A percentile compares a stretch with the other conserved stretches of the same genome.
phyloP scores from a whole-genome alignment of 768 basidiomycete species.

The Naganishia vishniacii region DNA sequence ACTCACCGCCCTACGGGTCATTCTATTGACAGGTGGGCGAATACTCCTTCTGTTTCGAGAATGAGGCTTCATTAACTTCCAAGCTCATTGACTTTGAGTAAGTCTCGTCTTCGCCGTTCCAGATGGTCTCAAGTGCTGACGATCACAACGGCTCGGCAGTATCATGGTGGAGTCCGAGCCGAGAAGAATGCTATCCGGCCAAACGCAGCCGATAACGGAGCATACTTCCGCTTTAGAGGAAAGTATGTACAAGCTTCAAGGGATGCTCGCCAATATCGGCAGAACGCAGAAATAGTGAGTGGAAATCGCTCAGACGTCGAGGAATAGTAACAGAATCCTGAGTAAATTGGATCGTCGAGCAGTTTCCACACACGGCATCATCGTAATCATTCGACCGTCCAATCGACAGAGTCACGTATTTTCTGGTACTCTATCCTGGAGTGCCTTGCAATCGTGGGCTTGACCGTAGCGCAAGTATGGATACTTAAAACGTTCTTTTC shows the following conservation, averaged over 20 bases:
- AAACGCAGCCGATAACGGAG: conserved; percentile 71
- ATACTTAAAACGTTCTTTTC: conserved; percentile 94
- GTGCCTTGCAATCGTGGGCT: conserved; percentile 67
- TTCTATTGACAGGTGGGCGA: conserved; percentile 51
- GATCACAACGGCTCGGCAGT: conserved; percentile 55
- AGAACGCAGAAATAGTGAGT: conserved; percentile 88
- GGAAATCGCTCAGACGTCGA: background rate
- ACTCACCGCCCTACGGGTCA: background rate
- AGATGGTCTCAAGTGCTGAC: background rate
- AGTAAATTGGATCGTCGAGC: no score
- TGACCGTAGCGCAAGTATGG: conserved; percentile 85
- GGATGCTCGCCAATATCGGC: conserved; percentile 81
- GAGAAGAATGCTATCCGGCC: conserved; percentile 77
- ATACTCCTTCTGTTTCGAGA: conserved; percentile 84
- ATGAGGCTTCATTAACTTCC: conserved; percentile 91
- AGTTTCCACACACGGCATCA: conserved; percentile 94
- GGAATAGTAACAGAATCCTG: no score
- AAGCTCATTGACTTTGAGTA: conserved; percentile 65
- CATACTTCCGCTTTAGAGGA: conserved; percentile 92
- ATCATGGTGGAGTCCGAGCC: conserved; percentile 99
- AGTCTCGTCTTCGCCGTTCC: conserved; percentile 23
- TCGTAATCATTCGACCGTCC: conserved; percentile 85
- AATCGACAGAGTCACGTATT: conserved; percentile 79
- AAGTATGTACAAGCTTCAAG: conserved; percentile 84
- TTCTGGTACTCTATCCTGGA: conserved; percentile 92